Evolutionary conservation across 148 eudicot species (phyloP).

Genomic region (Rhododendron mucronatum): DNA sequence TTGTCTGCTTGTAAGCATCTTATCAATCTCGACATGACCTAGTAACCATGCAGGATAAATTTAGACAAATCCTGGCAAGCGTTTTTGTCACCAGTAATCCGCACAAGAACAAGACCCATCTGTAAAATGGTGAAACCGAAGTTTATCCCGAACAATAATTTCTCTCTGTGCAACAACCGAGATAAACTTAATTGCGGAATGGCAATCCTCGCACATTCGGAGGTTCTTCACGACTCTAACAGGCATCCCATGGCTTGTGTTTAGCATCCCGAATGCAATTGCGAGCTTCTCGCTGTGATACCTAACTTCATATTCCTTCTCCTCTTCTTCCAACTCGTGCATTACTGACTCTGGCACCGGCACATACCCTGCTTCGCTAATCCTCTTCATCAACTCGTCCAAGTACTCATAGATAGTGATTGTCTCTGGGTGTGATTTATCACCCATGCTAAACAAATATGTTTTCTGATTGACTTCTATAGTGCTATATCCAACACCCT

Average conservation of each 20-base stretch:
- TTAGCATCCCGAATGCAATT: constrained; percentile 53
- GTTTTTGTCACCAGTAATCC: constrained; percentile 49
- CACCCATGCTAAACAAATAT: constrained; percentile 57
- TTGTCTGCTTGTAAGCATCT: too few relatives aligned
- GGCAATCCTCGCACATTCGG: constrained; percentile 70
- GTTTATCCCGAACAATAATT: constrained; percentile 60
- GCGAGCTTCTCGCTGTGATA: constrained; percentile 77
- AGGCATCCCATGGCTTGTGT: constrained; percentile 20
- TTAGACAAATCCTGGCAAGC: background rate
- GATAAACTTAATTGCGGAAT: constrained; percentile 56
- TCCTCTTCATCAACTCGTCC: constrained; percentile 51
- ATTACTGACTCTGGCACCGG: constrained; percentile 41
- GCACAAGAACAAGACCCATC: constrained; percentile 60
- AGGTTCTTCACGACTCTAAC: constrained; percentile 59
- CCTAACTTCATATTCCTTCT: constrained; percentile 44
- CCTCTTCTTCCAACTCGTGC: constrained; percentile 68
- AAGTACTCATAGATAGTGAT: constrained; percentile 40
- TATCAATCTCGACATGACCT: too few relatives aligned
- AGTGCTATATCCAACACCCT: constrained; percentile 52
- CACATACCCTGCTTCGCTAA: constrained; percentile 44
- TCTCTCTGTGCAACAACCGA: constrained; percentile 39
- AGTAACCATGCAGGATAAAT: too few relatives aligned
- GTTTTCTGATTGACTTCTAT: constrained; percentile 43
- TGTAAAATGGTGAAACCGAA: constrained; percentile 64
- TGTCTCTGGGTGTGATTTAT: constrained; percentile 44